Base-by-base conservation (phyloP, 352 stramenopile species). In the Pythium myriotylum region DNA sequence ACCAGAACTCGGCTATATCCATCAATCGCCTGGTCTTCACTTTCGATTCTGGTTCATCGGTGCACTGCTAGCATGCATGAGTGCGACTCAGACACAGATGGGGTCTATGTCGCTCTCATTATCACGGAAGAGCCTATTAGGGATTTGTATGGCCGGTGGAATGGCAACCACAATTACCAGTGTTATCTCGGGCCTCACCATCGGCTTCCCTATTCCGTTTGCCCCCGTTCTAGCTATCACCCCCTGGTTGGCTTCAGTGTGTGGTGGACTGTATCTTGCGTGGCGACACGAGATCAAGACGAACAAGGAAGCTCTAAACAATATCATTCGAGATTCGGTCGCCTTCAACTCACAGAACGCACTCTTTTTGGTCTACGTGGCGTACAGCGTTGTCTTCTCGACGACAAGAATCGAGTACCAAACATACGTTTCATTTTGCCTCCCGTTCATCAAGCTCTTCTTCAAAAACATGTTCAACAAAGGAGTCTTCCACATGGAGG, bases 121-220 rank as follows among this genome's bases (percentile, higher is more conserved):
- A 35, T 10, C 29, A 35, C 29, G 5, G 29, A 35, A 35, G 29
- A 35, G 10, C 10, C 29, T 35, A 10, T 5, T 10, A 35, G 29
- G 5, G 29, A 35, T 35, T 10, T 35, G 29, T 10, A 10, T 35
- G 5, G 29, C 29, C 10, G 29, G 29, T 35, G 29, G 29, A 10
- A 35, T 35, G 29, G 29, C 29, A 5, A 35, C 29, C 5, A 10
- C 29, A 35, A 10, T 35, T 5, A 35, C 29, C 29, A 35, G 29
- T 10, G 10, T 35, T 10, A 10, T 49, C 5, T 4, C 49, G 2
- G 26, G 39, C 52, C 29, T 32, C 19, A 33, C 29, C 1, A 33
- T 66, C 17, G 58, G 48, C 0, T 66, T 66, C 29, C 58, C 49
- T 0, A 35, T 37, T 1, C 58, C 58, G 17, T 66, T 66, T 20